Percentiles rank a stretch among this genome's conserved stretches.
These are phyloP conservation scores for Xylariaceae sp. DNA, from an alignment of 2,329 filamentous ascomycete genomes.

Conservation along the genomic window DNA sequence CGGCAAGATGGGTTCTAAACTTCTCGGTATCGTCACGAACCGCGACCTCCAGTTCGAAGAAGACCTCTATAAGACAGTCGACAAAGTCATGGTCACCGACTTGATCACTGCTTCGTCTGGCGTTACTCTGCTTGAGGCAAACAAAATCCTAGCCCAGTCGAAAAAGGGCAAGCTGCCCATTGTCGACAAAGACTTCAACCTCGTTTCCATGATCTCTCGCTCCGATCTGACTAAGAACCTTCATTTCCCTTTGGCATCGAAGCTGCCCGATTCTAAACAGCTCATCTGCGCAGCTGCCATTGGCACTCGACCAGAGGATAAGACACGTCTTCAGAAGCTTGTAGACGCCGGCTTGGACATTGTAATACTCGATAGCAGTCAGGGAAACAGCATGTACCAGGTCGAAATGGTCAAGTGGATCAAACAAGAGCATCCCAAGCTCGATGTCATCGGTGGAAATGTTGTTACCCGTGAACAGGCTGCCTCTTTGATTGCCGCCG, in stretches of 20 bases:
- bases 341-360: conserved; percentile 96
- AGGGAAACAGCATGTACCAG: conserved; percentile 99
- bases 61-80: conserved; percentile 73
- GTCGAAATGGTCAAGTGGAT: conserved; percentile 98
- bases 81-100: conserved; percentile 93
- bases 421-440: conserved; percentile 82
- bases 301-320: conserved; percentile 93
- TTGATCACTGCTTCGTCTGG: conserved; percentile 86
- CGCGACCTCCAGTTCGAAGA: conserved; percentile 97
- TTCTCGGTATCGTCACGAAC: conserved; percentile 96
- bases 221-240: conserved; percentile 99
- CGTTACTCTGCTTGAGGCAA: conserved; percentile 85
- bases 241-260: conserved; percentile 94
- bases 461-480: conserved; percentile 98
- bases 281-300: conserved; percentile 94
- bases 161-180: conserved; percentile 99
- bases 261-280: conserved; percentile 96
- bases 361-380: conserved; percentile 92
- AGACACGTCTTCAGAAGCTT: conserved; percentile 81
- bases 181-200: conserved; percentile 81
- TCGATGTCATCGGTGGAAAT: conserved; percentile 98
- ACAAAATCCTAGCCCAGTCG: conserved; percentile 89
- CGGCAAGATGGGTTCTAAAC: conserved; percentile 92
- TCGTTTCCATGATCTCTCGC: conserved; percentile 89
- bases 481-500: conserved; percentile 87